Base-by-base conservation (phyloP, 1,139 yeast genomes). In the Debaryomycetaceae sp. region DNA sequence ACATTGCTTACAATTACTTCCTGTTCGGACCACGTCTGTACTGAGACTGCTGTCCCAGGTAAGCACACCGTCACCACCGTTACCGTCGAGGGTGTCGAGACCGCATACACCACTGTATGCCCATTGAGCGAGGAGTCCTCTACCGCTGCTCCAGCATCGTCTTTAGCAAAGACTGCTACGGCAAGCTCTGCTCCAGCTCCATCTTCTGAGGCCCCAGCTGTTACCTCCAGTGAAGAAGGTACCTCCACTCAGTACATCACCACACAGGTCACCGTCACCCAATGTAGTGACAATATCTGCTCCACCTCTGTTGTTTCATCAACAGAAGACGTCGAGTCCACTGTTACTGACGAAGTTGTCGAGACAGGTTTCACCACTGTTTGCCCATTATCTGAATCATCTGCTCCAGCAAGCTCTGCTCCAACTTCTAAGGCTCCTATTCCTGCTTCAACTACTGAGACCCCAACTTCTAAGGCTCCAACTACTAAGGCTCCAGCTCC, bases 391-490 rank as follows among this genome's bases (percentile, higher is more conserved):
- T 27, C 55, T 11, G 56, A 56, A 36, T 53, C 65, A 38, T 59
- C 61, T 40, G 53, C 59, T 42, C 45, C 49, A 34, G 52, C 52
- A 51, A 34, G 50, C 29, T 55, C 63, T 46, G 61, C 68, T 41
- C 61, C 57, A 60, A 63, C 69, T 50, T 62, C 70, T 40, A 62
- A 55, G 56, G 61, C 66, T 49, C 68, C 69, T 42, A 49, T 57
- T 45, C 5, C 29, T 14, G 31, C 31, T 27, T 31, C 47, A 17
- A 45, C 27, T 13, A 38, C 53, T 37, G 51, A 41, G 56, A 60
- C 66, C 48, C 68, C 69, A 42, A 49, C 58, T 45, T 6, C 29
- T 14, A 27, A 27, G 31, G 31, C 31, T 27, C 35, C 47, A 17
- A 45, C 27, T 13, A 38, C 53, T 37, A 50, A 41, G 29, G 40